Conservation (phyloP, 768 basidiomycete species). For the Leucocoprinus sp. region DNA sequence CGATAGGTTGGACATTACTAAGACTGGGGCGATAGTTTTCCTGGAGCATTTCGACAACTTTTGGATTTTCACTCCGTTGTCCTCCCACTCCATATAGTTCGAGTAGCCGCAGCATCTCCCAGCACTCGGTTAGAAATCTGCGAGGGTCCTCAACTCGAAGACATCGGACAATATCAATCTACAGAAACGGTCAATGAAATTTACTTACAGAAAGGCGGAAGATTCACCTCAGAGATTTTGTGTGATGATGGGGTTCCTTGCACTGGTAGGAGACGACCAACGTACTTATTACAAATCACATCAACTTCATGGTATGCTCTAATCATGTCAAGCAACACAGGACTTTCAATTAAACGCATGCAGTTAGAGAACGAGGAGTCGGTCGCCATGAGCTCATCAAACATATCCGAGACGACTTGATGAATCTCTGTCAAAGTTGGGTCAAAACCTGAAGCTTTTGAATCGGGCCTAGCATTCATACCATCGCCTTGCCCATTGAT, state of each 20-base stretch:
- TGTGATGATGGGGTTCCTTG: slow-evolving; percentile 18
- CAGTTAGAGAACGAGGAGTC: slow-evolving; percentile 7
- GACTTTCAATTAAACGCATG: slow-evolving; percentile 27
- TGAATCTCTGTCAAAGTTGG: slow-evolving; percentile 25
- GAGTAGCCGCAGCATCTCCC: slow-evolving; percentile 43
- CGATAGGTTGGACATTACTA: slow-evolving; percentile 34
- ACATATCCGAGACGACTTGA: slow-evolving; percentile 32
- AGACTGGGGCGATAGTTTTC: slow-evolving; percentile 34
- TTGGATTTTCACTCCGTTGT: slow-evolving; percentile 35
- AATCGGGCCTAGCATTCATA: slow-evolving; percentile 9
- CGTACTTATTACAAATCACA: slow-evolving; percentile 36
- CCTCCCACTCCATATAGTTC: slow-evolving; percentile 51
- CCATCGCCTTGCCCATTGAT: slow-evolving; percentile 10
- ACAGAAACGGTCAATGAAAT: slow-evolving; percentile 4
- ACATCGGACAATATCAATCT: slow-evolving; percentile 49
- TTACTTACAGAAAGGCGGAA: background rate
- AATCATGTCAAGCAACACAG: slow-evolving; percentile 33
- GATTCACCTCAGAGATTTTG: slow-evolving; percentile 40
- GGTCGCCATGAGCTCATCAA: slow-evolving; percentile 6
- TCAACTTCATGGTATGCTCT: slow-evolving; percentile 47
- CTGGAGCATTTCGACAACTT: slow-evolving; percentile 42
- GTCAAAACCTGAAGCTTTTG: slow-evolving; percentile 17
- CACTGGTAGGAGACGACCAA: slow-evolving; percentile 34
- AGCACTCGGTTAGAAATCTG: slow-evolving; percentile 38
- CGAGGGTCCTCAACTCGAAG: slow-evolving; percentile 34